Conservation (phyloP, 805 yeast genomes). For the Saturnispora quitensis region DNA sequence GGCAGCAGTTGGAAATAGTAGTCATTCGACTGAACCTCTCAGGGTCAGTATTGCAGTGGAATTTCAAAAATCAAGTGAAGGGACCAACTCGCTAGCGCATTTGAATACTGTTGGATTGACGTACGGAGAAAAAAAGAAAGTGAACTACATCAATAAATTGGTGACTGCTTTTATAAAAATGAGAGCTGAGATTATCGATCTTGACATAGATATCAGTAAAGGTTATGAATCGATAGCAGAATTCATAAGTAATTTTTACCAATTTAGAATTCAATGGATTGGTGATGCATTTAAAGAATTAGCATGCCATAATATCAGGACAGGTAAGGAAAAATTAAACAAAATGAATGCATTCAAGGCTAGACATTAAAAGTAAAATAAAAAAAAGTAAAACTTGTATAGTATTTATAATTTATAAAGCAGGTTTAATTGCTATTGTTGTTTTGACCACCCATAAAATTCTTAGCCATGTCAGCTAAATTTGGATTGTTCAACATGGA, state of each 20-base stretch:
- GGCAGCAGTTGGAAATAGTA: conserved; percentile 5
- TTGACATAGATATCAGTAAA: conserved; percentile 39
- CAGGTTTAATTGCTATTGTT: conserved; percentile 13
- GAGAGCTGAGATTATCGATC: conserved; percentile 31
- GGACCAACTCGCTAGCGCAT: not conserved
- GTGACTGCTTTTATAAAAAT: conserved; percentile 32
- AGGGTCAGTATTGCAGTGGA: conserved; percentile 4
- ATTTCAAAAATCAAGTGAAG: conserved; percentile 2
- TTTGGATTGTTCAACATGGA: conserved; percentile 78
- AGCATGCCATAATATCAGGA: conserved; percentile 18
- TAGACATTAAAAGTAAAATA: not conserved
- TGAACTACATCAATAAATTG: conserved; percentile 37
- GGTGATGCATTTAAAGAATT: conserved; percentile 30
- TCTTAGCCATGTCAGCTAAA: conserved; percentile 61
- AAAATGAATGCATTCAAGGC: not conserved
- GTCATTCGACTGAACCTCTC: not conserved
- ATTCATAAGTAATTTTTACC: conserved; percentile 50
- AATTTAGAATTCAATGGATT: conserved; percentile 37
- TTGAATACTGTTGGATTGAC: conserved; percentile 7
- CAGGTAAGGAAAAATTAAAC: not conserved
- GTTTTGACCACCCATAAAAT: conserved; percentile 44
- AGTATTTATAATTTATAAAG: not conserved
- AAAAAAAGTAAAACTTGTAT: not conserved
- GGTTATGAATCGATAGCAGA: conserved; percentile 58
- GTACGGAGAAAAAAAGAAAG: conserved; percentile 45